phyloP scores from a whole-genome alignment of 108 stramenopile genomes.

The Cyclotella baltica region DNA sequence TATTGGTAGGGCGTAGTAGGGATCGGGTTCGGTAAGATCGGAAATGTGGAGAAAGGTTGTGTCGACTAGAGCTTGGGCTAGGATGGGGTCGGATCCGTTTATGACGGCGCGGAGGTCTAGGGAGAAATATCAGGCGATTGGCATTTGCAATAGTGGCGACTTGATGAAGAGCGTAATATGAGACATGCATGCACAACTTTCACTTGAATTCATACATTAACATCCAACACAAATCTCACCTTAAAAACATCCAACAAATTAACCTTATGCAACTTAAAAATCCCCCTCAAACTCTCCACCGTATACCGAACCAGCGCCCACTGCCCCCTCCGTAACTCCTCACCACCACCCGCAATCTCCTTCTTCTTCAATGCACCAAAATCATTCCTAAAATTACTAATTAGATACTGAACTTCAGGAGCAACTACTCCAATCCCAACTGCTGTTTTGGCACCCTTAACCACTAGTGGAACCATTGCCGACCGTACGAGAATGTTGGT shows the following conservation, averaged over 20 bases:
- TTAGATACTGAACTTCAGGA: conserved; percentile 85
- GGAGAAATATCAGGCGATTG: conserved; percentile 82
- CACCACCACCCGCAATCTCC: conserved; percentile 23
- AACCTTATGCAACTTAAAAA: conserved; percentile 76
- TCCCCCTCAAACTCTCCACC: conserved; percentile 55
- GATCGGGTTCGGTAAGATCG: conserved; percentile 90
- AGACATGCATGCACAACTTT: not conserved
- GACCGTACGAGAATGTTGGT: conserved; percentile 73
- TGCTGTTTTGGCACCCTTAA: conserved; percentile 70
- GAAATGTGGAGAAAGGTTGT: conserved; percentile 70
- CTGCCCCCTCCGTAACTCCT: conserved; percentile 35
- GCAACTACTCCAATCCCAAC: conserved; percentile 77
- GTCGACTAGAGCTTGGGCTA: conserved; percentile 84
- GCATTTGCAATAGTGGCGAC: conserved; percentile 82
- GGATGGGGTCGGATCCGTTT: conserved; percentile 75
- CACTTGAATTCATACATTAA: not conserved
- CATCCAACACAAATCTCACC: conserved; percentile 10
- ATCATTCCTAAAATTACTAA: conserved; percentile 74
- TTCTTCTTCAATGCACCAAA: conserved; percentile 57
- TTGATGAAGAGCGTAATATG: not conserved
- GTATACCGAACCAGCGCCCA: conserved; percentile 56
- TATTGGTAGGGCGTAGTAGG: conserved; percentile 87
- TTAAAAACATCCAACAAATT: conserved; percentile 80
- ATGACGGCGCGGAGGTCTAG: conserved; percentile 83
- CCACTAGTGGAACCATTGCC: conserved; percentile 73